Evolutionary conservation across 352 stramenopile genomes (phyloP).

Genomic region (Globisporangium orthogonon): DNA sequence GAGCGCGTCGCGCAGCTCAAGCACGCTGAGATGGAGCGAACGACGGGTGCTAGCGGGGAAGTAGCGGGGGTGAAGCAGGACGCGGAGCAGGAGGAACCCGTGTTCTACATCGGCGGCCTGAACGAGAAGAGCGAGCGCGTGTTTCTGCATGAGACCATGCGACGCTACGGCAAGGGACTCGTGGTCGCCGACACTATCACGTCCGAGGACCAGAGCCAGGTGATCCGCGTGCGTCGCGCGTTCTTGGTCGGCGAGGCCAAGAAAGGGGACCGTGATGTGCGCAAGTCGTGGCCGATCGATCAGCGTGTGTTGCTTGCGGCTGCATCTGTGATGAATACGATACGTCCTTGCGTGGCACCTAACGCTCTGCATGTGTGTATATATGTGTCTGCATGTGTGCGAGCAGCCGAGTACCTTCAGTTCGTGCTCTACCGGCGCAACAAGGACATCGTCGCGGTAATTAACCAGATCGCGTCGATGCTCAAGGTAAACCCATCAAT

Average conservation of each 20-base stretch:
- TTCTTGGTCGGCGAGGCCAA: constrained; percentile 20
- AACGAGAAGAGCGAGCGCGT: constrained; percentile 87
- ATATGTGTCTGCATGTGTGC: not conserved
- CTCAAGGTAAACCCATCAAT: constrained; percentile 60
- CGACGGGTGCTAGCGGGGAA: not conserved
- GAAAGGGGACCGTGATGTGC: constrained; percentile 50
- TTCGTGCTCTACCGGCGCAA: constrained; percentile 98
- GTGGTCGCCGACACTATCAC: constrained; percentile 87
- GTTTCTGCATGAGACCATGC: constrained; percentile 88
- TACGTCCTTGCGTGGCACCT: not conserved
- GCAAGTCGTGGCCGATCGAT: constrained; percentile 63
- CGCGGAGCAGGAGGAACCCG: constrained; percentile 23
- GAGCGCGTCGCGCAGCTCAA: constrained; percentile 39
- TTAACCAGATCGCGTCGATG: constrained; percentile 74
- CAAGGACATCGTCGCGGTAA: constrained; percentile 89
- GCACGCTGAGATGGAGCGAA: constrained; percentile 18
- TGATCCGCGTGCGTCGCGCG: constrained; percentile 63
- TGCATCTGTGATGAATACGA: not conserved
- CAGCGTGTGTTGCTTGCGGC: constrained; percentile 34
- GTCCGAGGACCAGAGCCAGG: constrained; percentile 65
- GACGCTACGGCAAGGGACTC: constrained; percentile 62
- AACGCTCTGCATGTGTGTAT: not conserved
- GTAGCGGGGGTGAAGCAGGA: not conserved
- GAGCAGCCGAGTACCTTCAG: constrained; percentile 87
- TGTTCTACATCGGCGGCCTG: constrained; percentile 70